phyloP scores from a whole-genome alignment of 805 yeast species.

The Candida pseudoglaebosa region DNA sequence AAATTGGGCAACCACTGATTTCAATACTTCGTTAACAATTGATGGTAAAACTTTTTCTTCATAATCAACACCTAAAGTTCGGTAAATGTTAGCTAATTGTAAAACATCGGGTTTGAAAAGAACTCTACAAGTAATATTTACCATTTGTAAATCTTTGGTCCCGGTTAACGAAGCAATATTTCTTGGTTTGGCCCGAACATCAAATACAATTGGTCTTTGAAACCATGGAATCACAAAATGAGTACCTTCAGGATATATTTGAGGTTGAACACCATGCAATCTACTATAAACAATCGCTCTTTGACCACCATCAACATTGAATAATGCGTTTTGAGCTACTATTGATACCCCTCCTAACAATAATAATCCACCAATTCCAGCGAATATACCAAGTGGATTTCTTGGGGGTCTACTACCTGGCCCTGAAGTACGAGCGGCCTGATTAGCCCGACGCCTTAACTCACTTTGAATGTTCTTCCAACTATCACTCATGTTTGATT shows the following conservation, averaged over 20 bases:
- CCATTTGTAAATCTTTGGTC: constrained; percentile 98
- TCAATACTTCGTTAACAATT: constrained; percentile 95
- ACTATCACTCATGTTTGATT: constrained; percentile 33
- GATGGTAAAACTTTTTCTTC: constrained; percentile 97
- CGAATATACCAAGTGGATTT: constrained; percentile 35
- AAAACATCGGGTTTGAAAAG: constrained; percentile 80
- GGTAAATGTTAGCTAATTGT: constrained; percentile 77
- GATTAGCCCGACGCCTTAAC: constrained; percentile 37
- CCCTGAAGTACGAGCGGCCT: constrained; percentile 21
- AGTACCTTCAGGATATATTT: constrained; percentile 88
- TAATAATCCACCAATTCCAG: constrained; percentile 40
- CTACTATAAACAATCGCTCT: constrained; percentile 93
- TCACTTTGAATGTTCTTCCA: constrained; percentile 41
- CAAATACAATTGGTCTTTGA: constrained; percentile 88
- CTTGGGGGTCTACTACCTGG: constrained; percentile 26
- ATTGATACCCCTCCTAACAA: constrained; percentile 38
- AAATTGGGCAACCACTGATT: constrained; percentile 96
- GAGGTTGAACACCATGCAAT: constrained; percentile 75
- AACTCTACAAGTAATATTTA: constrained; percentile 97
- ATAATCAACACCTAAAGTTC: constrained; percentile 91
- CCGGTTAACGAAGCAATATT: constrained; percentile 95
- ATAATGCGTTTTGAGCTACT: constrained; percentile 41
- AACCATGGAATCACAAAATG: constrained; percentile 93
- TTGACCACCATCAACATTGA: constrained; percentile 95
- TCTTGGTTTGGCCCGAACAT: constrained; percentile 96